Evolutionary conservation across 2,329 filamentous ascomycete genomes (phyloP), one percentile per base, ranked within the genome.

Genomic region (Helminthosporium solani): DNA sequence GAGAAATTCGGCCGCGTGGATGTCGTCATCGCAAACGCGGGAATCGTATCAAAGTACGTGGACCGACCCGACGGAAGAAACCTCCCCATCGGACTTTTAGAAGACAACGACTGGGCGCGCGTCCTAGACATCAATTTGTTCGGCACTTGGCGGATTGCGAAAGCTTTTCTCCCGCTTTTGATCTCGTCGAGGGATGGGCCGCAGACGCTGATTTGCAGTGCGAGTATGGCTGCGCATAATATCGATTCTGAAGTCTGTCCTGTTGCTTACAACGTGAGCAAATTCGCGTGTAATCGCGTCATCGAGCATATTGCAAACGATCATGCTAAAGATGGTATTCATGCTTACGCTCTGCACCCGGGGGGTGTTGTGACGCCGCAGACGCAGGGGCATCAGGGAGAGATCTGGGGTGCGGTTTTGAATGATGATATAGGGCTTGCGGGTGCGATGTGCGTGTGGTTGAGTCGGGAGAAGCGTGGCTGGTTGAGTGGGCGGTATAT

Each of bases 251-350:
- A 33, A 1, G 12, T 60, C 8, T 52, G 49, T 18, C 55, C 53
- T 4, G 49, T 59, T 12, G 56, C 53, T 21, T 61, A 61, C 38
- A 60, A 60, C 31, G 35, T 60, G 19, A 47, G 36, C 16, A 58
- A 60, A 33, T 38, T 54, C 12, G 56, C 49, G 19, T 44, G 40
- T 5, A 58, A 53, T 27, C 41, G 58, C 19, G 34, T 58, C 15
- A 52, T 57, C n/a, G 58, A 61, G 44, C 53, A 57, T 42, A 39
- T 58, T 21, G 52, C 7, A 43, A 61, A 36, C 31, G 79, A 81
- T 21, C 52, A 66, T 44, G 45, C 42, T 5, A 33, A 33, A 3
- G 35, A 56, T 11, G 61, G 56, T 2, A 42, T 65, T 3, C 34
- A 52, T 5, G 56, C 53, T 20, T 56, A 42, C 41, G 48, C 50